Evolutionary conservation across 139 green algal species (phyloP).

Genomic region (Gonium pectorale): DNA sequence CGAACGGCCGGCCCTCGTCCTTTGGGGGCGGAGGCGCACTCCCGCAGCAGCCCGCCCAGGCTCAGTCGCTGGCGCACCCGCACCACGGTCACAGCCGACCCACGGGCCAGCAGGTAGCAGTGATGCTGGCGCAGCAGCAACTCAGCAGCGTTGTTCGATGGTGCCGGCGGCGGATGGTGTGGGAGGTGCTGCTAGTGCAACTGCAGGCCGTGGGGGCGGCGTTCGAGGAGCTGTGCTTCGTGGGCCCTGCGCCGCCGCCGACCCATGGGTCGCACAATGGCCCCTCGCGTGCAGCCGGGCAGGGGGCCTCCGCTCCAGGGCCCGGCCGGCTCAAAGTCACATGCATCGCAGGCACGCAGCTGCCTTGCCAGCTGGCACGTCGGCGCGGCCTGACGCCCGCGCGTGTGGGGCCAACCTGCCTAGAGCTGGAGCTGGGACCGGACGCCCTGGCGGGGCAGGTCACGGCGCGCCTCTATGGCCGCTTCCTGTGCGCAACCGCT

Average conservation of each 20-base stretch:
- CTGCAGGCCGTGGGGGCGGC: constrained; percentile 19
- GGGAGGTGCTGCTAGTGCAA: constrained; percentile 49
- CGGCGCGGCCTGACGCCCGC: background rate
- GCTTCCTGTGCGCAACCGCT: constrained; percentile 16
- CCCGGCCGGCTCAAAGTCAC: constrained; percentile 15
- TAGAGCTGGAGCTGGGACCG: constrained; percentile 35
- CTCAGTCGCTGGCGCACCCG: no score
- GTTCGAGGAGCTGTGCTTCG: constrained; percentile 2
- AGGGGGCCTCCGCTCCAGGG: no score
- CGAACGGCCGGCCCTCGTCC: no score
- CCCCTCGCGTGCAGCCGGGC: no score
- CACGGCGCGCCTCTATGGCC: constrained; percentile 26
- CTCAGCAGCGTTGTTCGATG: constrained; percentile 35
- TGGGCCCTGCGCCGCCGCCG: no score
- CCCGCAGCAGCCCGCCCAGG: no score
- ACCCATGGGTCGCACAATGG: no score
- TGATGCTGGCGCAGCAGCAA: constrained; percentile 43
- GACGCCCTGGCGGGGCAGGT: constrained; percentile 14
- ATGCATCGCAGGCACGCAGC: background rate
- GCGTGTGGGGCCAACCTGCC: constrained; percentile 9
- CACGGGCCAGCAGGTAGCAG: constrained; percentile 24
- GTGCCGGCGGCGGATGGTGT: constrained; percentile 47
- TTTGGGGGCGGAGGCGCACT: no score
- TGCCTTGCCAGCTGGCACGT: constrained; percentile 15
- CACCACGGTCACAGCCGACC: constrained; percentile 6